phyloP scores from a whole-genome alignment of 352 stramenopile species.

The Phytophthora fragariae region DNA sequence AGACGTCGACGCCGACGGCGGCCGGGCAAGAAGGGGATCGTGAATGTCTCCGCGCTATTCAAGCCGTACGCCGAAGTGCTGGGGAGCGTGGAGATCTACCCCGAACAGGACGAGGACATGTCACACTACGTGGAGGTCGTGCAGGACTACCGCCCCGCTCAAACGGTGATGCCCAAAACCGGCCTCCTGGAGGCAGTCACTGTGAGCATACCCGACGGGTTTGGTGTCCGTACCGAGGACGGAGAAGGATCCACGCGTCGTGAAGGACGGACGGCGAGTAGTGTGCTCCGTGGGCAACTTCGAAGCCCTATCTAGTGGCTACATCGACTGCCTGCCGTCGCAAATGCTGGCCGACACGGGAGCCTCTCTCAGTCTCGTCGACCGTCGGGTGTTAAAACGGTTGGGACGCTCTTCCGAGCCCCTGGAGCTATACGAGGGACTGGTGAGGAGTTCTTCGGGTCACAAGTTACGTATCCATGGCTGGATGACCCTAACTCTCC shows the following conservation, averaged over 20 bases:
- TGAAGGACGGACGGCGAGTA: not conserved
- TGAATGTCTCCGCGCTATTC: too few species aligned
- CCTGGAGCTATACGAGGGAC: not conserved
- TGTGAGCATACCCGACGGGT: not conserved
- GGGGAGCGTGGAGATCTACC: too few species aligned
- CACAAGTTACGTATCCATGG: not conserved
- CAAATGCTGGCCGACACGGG: conserved; percentile 4
- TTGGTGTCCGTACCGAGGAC: not conserved
- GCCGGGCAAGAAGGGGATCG: too few species aligned
- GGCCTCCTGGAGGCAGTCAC: not conserved
- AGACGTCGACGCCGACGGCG: too few species aligned
- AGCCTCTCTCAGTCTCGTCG: not conserved
- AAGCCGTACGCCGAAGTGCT: too few species aligned
- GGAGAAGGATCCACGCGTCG: not conserved
- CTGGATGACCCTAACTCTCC: not conserved
- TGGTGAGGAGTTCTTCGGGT: not conserved
- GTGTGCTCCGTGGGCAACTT: not conserved
- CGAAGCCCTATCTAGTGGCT: not conserved
- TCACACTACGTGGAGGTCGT: too few species aligned
- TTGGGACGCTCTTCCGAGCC: not conserved
- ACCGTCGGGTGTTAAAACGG: not conserved
- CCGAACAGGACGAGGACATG: too few species aligned
- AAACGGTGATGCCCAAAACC: too few species aligned
- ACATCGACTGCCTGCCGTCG: not conserved
- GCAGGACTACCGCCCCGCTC: too few species aligned